These are phyloP conservation scores for Ophiocordyceps camponoti-leonardi DNA, from an alignment of 2,329 filamentous ascomycete genomes.

Conservation along the genomic window DNA sequence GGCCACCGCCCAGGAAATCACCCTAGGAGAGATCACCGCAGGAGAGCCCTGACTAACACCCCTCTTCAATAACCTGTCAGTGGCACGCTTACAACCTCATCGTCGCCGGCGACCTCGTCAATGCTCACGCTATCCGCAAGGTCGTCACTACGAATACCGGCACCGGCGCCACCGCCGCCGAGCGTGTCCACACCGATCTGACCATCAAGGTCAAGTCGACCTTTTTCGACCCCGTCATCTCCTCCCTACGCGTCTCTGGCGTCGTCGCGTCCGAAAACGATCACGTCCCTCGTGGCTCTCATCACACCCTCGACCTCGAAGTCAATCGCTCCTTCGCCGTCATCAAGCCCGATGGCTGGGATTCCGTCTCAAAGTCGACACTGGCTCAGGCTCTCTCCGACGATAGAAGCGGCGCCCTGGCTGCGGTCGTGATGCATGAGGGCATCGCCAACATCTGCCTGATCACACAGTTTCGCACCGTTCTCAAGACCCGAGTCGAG, in stretches of 20 bases:
- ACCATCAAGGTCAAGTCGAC: slow-evolving; percentile 38
- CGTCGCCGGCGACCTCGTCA: slow-evolving; percentile 31
- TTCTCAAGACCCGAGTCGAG: slow-evolving; percentile 48
- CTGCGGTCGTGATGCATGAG: slow-evolving; percentile 89
- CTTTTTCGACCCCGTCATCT: slow-evolving; percentile 39
- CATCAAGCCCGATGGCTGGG: slow-evolving; percentile 74
- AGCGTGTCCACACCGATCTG: slow-evolving; percentile 40
- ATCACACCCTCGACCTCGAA: slow-evolving; percentile 61
- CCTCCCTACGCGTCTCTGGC: slow-evolving; percentile 38
- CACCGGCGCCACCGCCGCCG: slow-evolving; percentile 27
- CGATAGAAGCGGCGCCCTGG: slow-evolving; percentile 64
- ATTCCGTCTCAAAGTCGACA: slow-evolving; percentile 67
- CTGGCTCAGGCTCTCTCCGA: slow-evolving; percentile 65
- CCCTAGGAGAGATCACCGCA: no score
- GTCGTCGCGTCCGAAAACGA: slow-evolving; percentile 34
- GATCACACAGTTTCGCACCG: slow-evolving; percentile 64
- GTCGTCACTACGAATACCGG: slow-evolving; percentile 31
- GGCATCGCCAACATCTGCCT: slow-evolving; percentile 69
- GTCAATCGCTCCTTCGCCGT: slow-evolving; percentile 75
- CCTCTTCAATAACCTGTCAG: slow-evolving; percentile 9
- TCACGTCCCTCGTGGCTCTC: slow-evolving; percentile 33
- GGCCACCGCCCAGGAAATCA: no score
- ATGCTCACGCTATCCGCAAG: slow-evolving; percentile 38
- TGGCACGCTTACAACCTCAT: slow-evolving; percentile 49
- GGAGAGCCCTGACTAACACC: slow-evolving; percentile 1